Conservation (phyloP, 139 green algal genomes). For the Chlamydomonas asymmetrica region DNA sequence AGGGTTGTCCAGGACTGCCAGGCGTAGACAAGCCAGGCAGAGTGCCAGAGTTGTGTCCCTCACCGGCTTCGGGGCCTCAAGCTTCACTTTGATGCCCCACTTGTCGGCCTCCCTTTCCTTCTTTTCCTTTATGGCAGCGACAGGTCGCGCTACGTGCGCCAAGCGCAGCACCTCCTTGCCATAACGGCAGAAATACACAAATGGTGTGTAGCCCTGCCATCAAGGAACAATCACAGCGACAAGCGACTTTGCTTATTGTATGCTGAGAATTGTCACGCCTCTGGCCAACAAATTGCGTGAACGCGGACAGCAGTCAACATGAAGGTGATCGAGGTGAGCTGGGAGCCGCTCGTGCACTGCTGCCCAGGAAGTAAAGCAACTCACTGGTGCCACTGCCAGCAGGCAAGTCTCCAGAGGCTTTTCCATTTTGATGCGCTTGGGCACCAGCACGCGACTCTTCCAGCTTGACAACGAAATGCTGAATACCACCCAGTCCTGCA, state of each 20-base stretch:
- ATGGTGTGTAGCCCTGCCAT: slow-evolving; percentile 37
- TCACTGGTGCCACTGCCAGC: slow-evolving; percentile 41
- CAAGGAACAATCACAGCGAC: not conserved
- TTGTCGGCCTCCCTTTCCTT: not conserved
- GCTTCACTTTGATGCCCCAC: slow-evolving; percentile 45
- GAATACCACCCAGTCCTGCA: slow-evolving; percentile 48
- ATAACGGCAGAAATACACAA: slow-evolving; percentile 46
- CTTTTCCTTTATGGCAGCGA: too few species aligned
- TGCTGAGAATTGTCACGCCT: too few species aligned
- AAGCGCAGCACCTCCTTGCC: slow-evolving; percentile 47
- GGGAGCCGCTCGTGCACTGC: too few species aligned
- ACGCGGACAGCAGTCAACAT: too few species aligned
- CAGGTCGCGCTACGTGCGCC: too few species aligned
- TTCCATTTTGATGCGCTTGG: slow-evolving; percentile 20
- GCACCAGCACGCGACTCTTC: slow-evolving; percentile 35
- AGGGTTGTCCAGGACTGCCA: too few species aligned
- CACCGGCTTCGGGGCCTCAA: slow-evolving; percentile 41
- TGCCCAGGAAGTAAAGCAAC: too few species aligned
- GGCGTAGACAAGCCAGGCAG: too few species aligned
- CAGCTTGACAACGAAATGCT: slow-evolving; percentile 37
- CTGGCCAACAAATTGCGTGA: too few species aligned
- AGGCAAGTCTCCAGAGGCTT: slow-evolving; percentile 34
- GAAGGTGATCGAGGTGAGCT: too few species aligned
- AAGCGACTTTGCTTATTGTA: not conserved
- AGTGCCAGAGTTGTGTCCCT: too few species aligned